phyloP scores from a whole-genome alignment of 2,329 filamentous ascomycete species.

The Orbilia javanica region DNA sequence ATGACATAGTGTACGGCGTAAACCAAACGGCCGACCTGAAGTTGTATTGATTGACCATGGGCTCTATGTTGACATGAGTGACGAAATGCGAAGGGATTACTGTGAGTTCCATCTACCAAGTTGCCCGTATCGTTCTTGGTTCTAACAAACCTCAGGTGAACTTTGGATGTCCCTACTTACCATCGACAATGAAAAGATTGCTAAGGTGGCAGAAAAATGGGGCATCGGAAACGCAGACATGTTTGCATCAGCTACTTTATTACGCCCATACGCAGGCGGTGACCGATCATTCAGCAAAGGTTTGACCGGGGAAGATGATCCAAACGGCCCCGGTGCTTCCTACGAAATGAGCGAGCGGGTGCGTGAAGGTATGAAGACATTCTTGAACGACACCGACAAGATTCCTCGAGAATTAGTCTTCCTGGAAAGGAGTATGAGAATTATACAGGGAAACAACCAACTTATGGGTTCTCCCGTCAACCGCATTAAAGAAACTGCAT shows the following conservation, averaged over 20 bases:
- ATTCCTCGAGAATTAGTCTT: constrained; percentile 93
- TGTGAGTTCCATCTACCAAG: constrained; percentile 64
- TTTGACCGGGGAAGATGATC: constrained; percentile 67
- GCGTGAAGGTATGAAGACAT: constrained; percentile 79
- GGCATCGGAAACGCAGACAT: constrained; percentile 89
- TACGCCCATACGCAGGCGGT: constrained; percentile 91
- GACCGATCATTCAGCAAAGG: constrained; percentile 66
- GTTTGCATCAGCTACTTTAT: constrained; percentile 88
- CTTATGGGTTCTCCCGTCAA: constrained; percentile 90
- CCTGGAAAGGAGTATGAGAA: constrained; percentile 89
- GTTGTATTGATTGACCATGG: constrained; percentile 97
- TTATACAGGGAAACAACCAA: constrained; percentile 93
- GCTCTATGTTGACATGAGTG: constrained; percentile 90
- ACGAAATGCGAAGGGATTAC: constrained; percentile 86
- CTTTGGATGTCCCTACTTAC: constrained; percentile 97
- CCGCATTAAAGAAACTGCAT: constrained; percentile 77
- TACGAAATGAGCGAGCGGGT: constrained; percentile 85
- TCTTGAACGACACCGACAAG: constrained; percentile 86
- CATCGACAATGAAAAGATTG: constrained; percentile 87
- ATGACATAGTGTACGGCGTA: constrained; percentile 74
- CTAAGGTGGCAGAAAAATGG: constrained; percentile 80
- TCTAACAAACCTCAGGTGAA: constrained; percentile 60
- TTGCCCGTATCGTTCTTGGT: not conserved
- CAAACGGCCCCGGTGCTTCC: constrained; percentile 69
- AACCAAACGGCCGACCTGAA: constrained; percentile 78